Conservation (phyloP, 2,329 filamentous ascomycete species). For the Dactylellina parvicollis region DNA sequence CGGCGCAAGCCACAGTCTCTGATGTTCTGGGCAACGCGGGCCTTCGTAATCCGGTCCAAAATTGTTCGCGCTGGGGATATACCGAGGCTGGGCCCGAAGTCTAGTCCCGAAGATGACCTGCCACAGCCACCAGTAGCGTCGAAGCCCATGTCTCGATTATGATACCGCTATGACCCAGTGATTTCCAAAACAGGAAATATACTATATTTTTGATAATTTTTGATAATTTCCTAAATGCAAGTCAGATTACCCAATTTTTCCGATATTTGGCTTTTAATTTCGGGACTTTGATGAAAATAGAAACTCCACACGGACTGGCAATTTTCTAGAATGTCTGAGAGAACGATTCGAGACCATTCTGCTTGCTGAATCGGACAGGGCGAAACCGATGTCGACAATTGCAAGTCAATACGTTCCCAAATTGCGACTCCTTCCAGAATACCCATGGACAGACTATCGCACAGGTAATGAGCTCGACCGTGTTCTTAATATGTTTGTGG, state of each 20-base stretch:
- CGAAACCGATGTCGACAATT: not conserved
- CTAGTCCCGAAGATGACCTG: conserved; percentile 4
- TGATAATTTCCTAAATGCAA: conserved; percentile 17
- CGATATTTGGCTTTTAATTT: conserved; percentile 13
- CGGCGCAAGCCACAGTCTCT: conserved; percentile 7
- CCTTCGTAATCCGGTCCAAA: conserved; percentile 7
- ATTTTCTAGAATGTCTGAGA: conserved; percentile 33
- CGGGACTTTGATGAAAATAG: conserved; percentile 14
- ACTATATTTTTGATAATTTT: conserved; percentile 9
- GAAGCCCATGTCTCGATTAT: conserved; percentile 16
- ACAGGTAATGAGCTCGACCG: conserved; percentile 17
- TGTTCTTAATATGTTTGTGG: conserved; percentile 22
- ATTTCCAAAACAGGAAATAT: conserved; percentile 13
- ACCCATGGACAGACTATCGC: not conserved
- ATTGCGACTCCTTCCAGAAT: conserved; percentile 43
- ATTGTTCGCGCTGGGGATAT: too few relatives aligned
- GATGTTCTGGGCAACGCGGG: conserved; percentile 16
- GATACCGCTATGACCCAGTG: conserved; percentile 21
- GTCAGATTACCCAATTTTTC: conserved; percentile 14
- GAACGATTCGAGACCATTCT: conserved; percentile 13
- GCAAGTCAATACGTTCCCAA: conserved; percentile 23
- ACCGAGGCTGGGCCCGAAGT: too few relatives aligned
- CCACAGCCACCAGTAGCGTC: conserved; percentile 18
- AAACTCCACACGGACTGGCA: conserved; percentile 20
- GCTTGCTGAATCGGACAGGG: conserved; percentile 21